phyloP scores from a whole-genome alignment of 306 rosid genomes.

The Biancaea sappan region DNA sequence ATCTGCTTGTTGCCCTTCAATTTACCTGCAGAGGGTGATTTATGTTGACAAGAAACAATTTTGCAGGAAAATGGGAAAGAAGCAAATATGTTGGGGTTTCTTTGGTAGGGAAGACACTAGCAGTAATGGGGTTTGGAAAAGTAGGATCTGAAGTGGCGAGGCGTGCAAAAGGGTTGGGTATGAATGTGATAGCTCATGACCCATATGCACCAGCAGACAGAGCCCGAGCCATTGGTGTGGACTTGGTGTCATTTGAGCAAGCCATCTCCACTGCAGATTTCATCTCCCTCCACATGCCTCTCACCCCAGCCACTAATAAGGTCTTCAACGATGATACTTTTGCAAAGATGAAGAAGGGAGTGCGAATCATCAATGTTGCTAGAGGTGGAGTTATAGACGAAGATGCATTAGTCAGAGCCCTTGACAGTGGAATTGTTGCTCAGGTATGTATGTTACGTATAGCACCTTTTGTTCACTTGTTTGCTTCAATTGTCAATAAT shows the following conservation, averaged over 20 bases:
- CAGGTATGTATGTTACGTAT: slow-evolving; percentile 48
- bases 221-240: slow-evolving; percentile 68
- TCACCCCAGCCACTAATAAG: slow-evolving; percentile 65
- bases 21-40: neutral
- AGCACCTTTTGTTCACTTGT: neutral
- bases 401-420: slow-evolving; percentile 66
- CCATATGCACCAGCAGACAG: slow-evolving; percentile 73
- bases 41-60: neutral
- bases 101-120: slow-evolving; percentile 71
- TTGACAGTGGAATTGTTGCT: slow-evolving; percentile 62
- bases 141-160: slow-evolving; percentile 78
- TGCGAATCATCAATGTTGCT: slow-evolving; percentile 68
- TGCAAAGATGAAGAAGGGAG: slow-evolving; percentile 70
- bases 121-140: slow-evolving; percentile 80
- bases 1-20: neutral
- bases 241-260: slow-evolving; percentile 65
- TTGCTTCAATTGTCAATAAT: neutral
- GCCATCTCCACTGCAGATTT: slow-evolving; percentile 66
- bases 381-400: slow-evolving; percentile 81
- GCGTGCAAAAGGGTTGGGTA: slow-evolving; percentile 73
- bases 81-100: slow-evolving; percentile 78
- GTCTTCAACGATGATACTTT: slow-evolving; percentile 63
- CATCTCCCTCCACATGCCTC: slow-evolving; percentile 76
- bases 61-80: slow-evolving; percentile 68
- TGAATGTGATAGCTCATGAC: slow-evolving; percentile 72